Evolutionary conservation across 371 early-diverging fungal species (phyloP).

Genomic region (Nematocida sp.): DNA sequence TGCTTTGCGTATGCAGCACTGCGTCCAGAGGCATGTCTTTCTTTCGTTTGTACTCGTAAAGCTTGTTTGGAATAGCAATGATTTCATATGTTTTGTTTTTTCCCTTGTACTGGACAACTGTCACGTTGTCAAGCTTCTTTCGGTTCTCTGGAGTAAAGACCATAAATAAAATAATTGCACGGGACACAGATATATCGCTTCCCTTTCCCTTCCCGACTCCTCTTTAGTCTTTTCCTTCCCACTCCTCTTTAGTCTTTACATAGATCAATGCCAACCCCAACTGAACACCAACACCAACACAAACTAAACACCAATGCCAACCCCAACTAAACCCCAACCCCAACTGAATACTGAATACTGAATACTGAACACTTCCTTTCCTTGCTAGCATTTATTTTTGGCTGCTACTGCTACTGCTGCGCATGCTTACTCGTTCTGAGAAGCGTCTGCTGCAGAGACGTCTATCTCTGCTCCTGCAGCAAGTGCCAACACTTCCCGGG

Average conservation of each 20-base stretch:
- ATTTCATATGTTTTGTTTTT: slow-evolving; percentile 55
- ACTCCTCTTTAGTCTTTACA: too few relatives aligned
- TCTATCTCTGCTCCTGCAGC: slow-evolving; percentile 79
- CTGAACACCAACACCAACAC: too few relatives aligned
- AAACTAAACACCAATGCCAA: too few relatives aligned
- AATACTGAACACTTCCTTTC: too few relatives aligned
- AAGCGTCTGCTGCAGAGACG: slow-evolving; percentile 19
- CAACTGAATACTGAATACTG: too few relatives aligned
- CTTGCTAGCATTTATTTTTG: too few relatives aligned
- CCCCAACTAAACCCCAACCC: too few relatives aligned
- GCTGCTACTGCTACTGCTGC: neutral
- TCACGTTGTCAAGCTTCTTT: slow-evolving; percentile 60
- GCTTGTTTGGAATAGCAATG: slow-evolving; percentile 62
- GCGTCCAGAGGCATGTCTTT: slow-evolving; percentile 23
- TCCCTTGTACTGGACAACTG: slow-evolving; percentile 55
- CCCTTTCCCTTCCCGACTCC: too few relatives aligned
- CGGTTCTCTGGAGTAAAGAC: slow-evolving; percentile 60
- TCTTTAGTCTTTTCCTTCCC: too few relatives aligned
- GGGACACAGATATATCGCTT: too few relatives aligned
- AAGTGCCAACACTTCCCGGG: slow-evolving; percentile 64
- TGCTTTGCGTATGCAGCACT: slow-evolving; percentile 52
- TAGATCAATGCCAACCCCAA: too few relatives aligned
- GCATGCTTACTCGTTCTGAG: neutral
- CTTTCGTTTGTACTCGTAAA: slow-evolving; percentile 60
- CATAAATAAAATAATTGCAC: too few relatives aligned